Evolutionary conservation across 2,329 filamentous ascomycete genomes (phyloP).

Genomic region (Fusarium sp.): DNA sequence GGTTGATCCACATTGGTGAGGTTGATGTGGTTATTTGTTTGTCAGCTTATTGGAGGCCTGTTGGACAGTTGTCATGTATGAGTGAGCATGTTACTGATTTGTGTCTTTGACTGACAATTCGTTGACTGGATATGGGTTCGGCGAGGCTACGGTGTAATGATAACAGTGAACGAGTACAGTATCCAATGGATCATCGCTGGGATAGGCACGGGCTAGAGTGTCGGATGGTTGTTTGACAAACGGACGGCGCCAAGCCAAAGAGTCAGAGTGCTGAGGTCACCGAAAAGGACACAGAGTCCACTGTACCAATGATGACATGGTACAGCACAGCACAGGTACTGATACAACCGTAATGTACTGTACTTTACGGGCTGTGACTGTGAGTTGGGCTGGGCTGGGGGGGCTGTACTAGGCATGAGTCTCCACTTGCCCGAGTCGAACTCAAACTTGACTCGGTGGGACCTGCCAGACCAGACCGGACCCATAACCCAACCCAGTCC

Average conservation of each 20-base stretch:
- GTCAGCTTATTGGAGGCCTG: neutral
- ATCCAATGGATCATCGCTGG: neutral
- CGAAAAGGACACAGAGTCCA: neutral
- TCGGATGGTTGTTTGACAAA: neutral
- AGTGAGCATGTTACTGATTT: neutral
- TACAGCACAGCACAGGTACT: constrained; percentile 1
- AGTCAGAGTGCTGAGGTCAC: constrained; percentile 23
- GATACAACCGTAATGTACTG: neutral
- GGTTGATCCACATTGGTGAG: neutral
- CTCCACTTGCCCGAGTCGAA: constrained; percentile 15
- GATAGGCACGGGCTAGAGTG: neutral
- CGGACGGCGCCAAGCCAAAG: constrained; percentile 7
- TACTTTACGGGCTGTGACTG: neutral
- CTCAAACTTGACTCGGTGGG: constrained; percentile 5
- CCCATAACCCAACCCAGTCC: neutral
- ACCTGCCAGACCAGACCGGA: neutral
- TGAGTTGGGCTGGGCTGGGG: neutral
- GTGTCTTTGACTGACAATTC: neutral
- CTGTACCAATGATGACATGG: constrained; percentile 24
- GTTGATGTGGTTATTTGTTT: neutral
- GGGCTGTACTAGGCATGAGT: neutral
- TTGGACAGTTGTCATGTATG: constrained; percentile 2
- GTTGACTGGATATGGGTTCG: neutral
- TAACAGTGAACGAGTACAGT: neutral
- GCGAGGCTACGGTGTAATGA: neutral